Conservation (phyloP, 148 eudicot genomes). For the Amaranthus palmeri region DNA sequence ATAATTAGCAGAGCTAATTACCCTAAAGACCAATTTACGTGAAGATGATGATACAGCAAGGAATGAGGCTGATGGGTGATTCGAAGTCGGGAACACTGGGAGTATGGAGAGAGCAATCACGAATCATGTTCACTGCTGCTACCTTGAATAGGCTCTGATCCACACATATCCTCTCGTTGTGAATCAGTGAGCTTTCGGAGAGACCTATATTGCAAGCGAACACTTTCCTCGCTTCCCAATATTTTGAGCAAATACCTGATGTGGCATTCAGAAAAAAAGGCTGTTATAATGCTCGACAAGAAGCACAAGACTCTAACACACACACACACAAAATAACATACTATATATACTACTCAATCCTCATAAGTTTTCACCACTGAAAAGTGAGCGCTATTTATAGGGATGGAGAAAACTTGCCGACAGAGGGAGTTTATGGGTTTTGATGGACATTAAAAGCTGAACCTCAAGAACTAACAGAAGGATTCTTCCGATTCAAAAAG, state of each 20-base stretch:
- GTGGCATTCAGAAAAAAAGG: neutral
- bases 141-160: slow-evolving; percentile 33
- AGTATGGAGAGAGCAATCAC: neutral
- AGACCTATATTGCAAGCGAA: slow-evolving; percentile 81
- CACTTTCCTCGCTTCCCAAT: slow-evolving; percentile 63
- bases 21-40: slow-evolving; percentile 1
- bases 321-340: too few relatives aligned
- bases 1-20: neutral
- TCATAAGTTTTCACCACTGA: too few relatives aligned
- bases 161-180: slow-evolving; percentile 36
- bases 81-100: neutral
- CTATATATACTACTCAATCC: too few relatives aligned
- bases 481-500: too few relatives aligned
- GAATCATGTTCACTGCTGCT: slow-evolving; percentile 32
- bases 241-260: slow-evolving; percentile 73
- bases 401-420: too few relatives aligned
- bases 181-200: slow-evolving; percentile 42
- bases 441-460: too few relatives aligned
- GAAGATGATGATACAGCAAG: neutral
- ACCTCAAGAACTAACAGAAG: too few relatives aligned
- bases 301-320: too few relatives aligned
- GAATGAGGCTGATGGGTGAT: neutral
- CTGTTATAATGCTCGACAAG: neutral
- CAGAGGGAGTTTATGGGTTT: too few relatives aligned
- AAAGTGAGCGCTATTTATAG: too few relatives aligned